Evolutionary conservation across 1,139 yeast genomes (phyloP), one percentile per base, ranked within the genome.

Genomic region (Entelexis sorbosivorans): DNA sequence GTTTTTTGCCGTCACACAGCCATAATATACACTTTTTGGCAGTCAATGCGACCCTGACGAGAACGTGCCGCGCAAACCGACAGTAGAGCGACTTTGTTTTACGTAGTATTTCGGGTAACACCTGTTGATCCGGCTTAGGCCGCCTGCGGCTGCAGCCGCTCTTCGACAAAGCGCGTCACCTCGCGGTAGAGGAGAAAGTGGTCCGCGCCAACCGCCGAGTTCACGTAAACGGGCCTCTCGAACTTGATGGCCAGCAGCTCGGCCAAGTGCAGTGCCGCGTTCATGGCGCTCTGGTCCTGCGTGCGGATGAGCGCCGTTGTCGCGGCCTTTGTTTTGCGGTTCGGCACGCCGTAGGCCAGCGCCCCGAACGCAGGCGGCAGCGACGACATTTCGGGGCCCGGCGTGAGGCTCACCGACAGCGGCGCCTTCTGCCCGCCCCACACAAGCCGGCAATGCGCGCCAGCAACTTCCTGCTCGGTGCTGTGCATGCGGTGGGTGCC

Each of bases 261-360:
- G 5, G 62, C 55, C 10, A 58, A 39, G 19, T 49, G 50, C 22
- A 29, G 32, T 8, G 59, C 56, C 4, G 53, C 14, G 38, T 58
- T 60, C 9, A 45, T 42, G 22, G 42, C 44, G 34, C 22, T 48
- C 42, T 50, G 52, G 36, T 52, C 47, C 16, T 38, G 54, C 22
- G 48, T 9, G 10, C 54, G 38, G 2, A 57, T 43, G 14, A 59
- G 51, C 7, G 34, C 38, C 3, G 59, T 52, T 9, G 56, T 22
- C 1, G 45, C 52, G 2, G 57, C 47, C 10, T 26, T 35, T 3
- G 16, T n/a, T 1, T 22, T 35, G 9, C 44, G 45, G 31, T 24
- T 17, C n/a, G 60, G 61, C 20, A 56, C 26, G 5, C 61, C 60
- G 44, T 58, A 59, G 5, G 49, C 62, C 22, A 59, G 51, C 3